Conservation (phyloP, 345 rosid genomes). For the Eucalyptus curtisii region DNA sequence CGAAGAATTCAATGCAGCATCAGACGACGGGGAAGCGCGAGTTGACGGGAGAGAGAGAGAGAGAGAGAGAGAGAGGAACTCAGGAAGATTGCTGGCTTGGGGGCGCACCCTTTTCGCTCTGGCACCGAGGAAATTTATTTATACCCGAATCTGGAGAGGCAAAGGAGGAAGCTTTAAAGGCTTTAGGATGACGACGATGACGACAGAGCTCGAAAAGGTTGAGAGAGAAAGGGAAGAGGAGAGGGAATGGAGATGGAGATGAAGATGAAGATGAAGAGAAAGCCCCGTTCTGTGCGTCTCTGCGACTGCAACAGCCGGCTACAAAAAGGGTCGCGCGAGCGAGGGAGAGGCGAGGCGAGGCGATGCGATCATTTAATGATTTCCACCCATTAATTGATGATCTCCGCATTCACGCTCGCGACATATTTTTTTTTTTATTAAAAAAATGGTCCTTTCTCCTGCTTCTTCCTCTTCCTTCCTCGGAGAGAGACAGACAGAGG, state of each 20-base stretch:
- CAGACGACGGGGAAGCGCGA: background rate
- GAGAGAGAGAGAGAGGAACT: background rate
- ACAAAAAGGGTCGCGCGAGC: background rate
- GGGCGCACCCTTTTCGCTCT: background rate
- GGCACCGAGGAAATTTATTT: background rate
- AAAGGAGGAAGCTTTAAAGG: background rate
- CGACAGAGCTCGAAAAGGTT: background rate
- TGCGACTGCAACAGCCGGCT: slow-evolving; percentile 12
- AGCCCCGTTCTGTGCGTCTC: background rate
- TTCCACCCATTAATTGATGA: background rate
- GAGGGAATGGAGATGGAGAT: background rate
- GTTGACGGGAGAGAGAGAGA: background rate
- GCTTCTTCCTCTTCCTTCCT: background rate
- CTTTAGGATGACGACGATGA: background rate
- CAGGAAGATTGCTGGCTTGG: background rate
- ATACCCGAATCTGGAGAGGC: background rate
- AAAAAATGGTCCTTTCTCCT: background rate
- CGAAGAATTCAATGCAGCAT: background rate
- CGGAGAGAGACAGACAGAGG: background rate
- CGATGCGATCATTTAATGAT: background rate
- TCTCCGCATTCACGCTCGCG: background rate
- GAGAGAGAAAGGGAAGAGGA: background rate
- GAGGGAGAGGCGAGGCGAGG: background rate
- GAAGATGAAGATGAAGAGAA: no score
- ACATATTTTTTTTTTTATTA: no score